Base-by-base conservation (phyloP, 164 flowering plant species). In the Vitis cinerea region DNA sequence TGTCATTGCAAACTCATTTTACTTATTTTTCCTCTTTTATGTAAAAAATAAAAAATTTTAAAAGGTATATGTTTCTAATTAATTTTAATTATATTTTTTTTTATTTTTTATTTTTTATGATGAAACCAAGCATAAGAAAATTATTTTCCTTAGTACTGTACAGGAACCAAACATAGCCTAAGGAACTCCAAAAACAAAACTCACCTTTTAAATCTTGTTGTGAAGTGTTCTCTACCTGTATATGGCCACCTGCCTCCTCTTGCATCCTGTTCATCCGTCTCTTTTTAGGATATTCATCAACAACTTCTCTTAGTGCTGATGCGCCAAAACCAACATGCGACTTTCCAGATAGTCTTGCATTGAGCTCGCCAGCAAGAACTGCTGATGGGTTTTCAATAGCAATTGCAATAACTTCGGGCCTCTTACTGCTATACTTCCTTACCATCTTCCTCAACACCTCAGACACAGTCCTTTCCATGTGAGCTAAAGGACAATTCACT, bases 381-480 rank as follows among this genome's bases (percentile, higher is more conserved):
- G 74, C 95, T 4, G 77, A 73, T 11, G 98, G 86, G 69, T 88
- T 93, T 79, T 96, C 99, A 10, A 82, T 63, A 64, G 99, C 98
- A 74, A 89, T 73, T 15, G 89, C 93, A 80, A 96, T 90, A 44
- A 96, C 92, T 70, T 96, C 99, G 4, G 99, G 98, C 65, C 97
- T 87, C 78, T 89, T 96, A 75, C 97, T 81, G 74, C 95, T 90
- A 79, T 93, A 93, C 76, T 93, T 96, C 81, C 98, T 82, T 10
- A 93, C 99, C 85, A 92, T 74, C 82, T 93, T 96, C 70, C 94
- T 84, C 74, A 96, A 74, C 50, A 96, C 82, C 77, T 93, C 98
- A 31, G 98, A 81, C 31, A 96, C 99, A 13, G 88, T 91, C 77
- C 92, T 84, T 78, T 96, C 99, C 85, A 96, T 84, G 80, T 96